These are phyloP conservation scores for Aspergillus clavatus DNA, from an alignment of 2,329 filamentous ascomycete species.

Conservation along the genomic window DNA sequence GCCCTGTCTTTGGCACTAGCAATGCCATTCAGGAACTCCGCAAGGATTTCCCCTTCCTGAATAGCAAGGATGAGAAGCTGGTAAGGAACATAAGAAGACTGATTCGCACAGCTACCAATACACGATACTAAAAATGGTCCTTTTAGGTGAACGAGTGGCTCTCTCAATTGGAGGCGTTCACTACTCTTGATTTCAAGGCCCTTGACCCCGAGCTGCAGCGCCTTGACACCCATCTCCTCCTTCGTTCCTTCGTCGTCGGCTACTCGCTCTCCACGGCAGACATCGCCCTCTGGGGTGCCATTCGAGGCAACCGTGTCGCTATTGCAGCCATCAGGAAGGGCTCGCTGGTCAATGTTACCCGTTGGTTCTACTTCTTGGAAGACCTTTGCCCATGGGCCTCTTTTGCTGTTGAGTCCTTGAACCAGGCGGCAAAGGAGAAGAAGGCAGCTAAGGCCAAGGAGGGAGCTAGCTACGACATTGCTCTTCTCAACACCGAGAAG, in stretches of 20 bases:
- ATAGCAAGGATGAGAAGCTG: constrained; percentile 33
- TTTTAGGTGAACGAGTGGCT: constrained; percentile 51
- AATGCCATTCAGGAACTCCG: constrained; percentile 32
- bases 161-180: constrained; percentile 48
- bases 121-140: constrained; percentile 3
- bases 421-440: constrained; percentile 65
- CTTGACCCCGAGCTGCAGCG: constrained; percentile 69
- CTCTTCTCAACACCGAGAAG: constrained; percentile 75
- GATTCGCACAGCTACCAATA: background rate
- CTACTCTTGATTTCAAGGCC: constrained; percentile 70
- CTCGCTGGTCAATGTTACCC: constrained; percentile 66
- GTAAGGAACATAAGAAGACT: constrained; percentile 18
- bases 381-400: constrained; percentile 72
- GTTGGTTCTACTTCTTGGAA: constrained; percentile 87
- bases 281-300: constrained; percentile 73
- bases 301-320: constrained; percentile 80
- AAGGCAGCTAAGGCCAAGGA: constrained; percentile 66
- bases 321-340: constrained; percentile 76
- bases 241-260: constrained; percentile 80
- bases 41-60: constrained; percentile 32
- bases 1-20: constrained; percentile 28
- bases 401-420: constrained; percentile 63
- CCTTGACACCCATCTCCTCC: constrained; percentile 80
- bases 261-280: constrained; percentile 74
- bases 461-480: constrained; percentile 84